phyloP scores from a whole-genome alignment of 257 asterid genomes.

The Nicotiana otophora region DNA sequence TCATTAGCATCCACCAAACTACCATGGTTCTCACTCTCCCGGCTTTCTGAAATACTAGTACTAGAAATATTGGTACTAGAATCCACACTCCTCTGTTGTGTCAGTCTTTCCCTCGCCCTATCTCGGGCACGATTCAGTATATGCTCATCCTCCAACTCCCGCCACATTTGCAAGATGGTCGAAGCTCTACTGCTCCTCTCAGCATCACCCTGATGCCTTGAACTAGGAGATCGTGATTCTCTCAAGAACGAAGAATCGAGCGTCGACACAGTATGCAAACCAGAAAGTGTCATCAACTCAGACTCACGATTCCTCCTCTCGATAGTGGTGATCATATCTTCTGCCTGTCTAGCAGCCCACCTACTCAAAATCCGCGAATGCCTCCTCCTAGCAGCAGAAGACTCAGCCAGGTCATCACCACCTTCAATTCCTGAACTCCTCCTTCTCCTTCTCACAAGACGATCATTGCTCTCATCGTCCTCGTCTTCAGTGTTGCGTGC shows the following conservation, averaged over 20 bases:
- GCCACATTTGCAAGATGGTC: conserved; percentile 86
- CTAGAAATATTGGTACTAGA: conserved; percentile 47
- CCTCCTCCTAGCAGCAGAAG: conserved; percentile 87
- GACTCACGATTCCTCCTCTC: conserved; percentile 87
- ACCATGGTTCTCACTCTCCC: conserved; percentile 51
- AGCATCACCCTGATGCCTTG: conserved; percentile 65
- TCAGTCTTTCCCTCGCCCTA: conserved; percentile 65
- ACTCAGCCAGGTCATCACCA: conserved; percentile 88
- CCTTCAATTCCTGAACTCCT: conserved; percentile 88
- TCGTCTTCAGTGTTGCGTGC: conserved; percentile 62
- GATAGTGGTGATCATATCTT: conserved; percentile 81
- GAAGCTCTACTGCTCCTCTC: conserved; percentile 84
- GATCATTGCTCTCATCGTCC: conserved; percentile 61
- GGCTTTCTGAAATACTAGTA: conserved; percentile 43
- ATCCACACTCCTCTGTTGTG: conserved; percentile 60
- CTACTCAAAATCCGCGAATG: conserved; percentile 73
- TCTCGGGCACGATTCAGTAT: conserved; percentile 53
- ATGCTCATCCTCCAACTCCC: conserved; percentile 89
- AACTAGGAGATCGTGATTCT: conserved; percentile 79
- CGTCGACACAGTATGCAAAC: conserved; percentile 83
- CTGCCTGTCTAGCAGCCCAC: conserved; percentile 87
- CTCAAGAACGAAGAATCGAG: conserved; percentile 84
- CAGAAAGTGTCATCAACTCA: conserved; percentile 82
- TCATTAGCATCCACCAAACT: conserved; percentile 52
- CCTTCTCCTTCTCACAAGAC: conserved; percentile 54